Evolutionary conservation across 306 rosid species (phyloP).

Genomic region (Spatholobus suberectus): DNA sequence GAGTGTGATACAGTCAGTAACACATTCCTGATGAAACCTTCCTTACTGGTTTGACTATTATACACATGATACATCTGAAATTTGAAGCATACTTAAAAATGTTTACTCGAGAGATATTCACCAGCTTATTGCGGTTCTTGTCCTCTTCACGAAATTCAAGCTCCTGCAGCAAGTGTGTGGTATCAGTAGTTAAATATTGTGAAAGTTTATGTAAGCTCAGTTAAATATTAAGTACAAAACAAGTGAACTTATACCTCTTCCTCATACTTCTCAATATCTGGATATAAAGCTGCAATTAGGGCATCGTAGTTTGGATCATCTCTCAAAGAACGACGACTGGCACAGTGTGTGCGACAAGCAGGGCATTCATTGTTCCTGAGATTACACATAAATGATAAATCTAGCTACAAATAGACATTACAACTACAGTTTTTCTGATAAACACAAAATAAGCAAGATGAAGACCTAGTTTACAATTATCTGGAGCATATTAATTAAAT

Average conservation of each 20-base stretch:
- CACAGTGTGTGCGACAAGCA: conserved; percentile 98
- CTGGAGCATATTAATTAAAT: conserved; percentile 34
- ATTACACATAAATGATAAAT: conserved; percentile 43
- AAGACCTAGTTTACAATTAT: conserved; percentile 17
- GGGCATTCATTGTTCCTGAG: conserved; percentile 97
- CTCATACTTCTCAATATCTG: conserved; percentile 92
- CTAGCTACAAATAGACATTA: conserved; percentile 1
- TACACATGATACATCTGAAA: conserved; percentile 11
- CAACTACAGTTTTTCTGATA: conserved; percentile 13
- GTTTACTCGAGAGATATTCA: conserved; percentile 44
- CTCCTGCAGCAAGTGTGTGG: conserved; percentile 62
- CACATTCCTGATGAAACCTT: not conserved
- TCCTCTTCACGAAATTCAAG: conserved; percentile 94
- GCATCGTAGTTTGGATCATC: conserved; percentile 97
- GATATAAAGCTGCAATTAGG: conserved; percentile 81
- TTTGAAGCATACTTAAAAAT: conserved; percentile 39
- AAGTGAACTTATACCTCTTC: conserved; percentile 70
- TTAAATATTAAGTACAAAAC: conserved; percentile 36
- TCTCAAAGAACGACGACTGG: conserved; percentile 97
- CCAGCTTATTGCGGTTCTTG: conserved; percentile 92
- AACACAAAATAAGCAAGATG: conserved; percentile 21
- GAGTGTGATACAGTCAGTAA: not conserved
- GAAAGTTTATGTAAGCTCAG: conserved; percentile 6
- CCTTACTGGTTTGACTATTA: not conserved
- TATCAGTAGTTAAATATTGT: conserved; percentile 31